These are phyloP conservation scores for Microthyrium microscopicum DNA, from an alignment of 2,329 filamentous ascomycete genomes.

Conservation along the genomic window DNA sequence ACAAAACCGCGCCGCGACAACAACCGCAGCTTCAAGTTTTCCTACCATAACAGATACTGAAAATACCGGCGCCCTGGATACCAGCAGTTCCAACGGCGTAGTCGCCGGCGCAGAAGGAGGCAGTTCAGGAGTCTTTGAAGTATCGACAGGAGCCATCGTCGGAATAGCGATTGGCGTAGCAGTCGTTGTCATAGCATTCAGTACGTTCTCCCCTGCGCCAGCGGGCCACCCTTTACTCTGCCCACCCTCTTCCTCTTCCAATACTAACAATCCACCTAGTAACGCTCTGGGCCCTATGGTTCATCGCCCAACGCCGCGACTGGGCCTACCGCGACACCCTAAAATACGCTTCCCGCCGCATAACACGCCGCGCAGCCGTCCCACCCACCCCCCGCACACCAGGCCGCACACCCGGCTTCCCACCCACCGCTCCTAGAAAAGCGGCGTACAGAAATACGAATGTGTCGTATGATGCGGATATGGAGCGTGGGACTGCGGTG, in stretches of 20 bases:
- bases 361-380: slow-evolving; percentile 21
- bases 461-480: slow-evolving; percentile 1
- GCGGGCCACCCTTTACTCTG: too few relatives aligned
- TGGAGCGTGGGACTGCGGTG: background rate
- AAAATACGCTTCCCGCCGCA: slow-evolving; percentile 40
- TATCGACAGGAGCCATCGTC: slow-evolving; percentile 60
- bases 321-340: slow-evolving; percentile 64
- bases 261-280: slow-evolving; percentile 1
- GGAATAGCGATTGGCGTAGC: slow-evolving; percentile 51
- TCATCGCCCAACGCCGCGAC: slow-evolving; percentile 67
- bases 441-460: slow-evolving; percentile 4
- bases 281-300: slow-evolving; percentile 41
- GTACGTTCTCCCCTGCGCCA: slow-evolving; percentile 30
- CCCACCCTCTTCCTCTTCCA: background rate
- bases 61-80: too few relatives aligned
- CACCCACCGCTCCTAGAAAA: background rate
- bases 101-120: slow-evolving; percentile 48
- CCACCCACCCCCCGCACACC: background rate
- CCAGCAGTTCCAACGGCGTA: background rate
- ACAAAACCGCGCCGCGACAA: too few relatives aligned
- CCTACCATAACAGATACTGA: too few relatives aligned
- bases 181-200: slow-evolving; percentile 39
- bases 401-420: too few relatives aligned
- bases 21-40: too few relatives aligned
- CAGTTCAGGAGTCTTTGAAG: slow-evolving; percentile 39